Conservation (phyloP, 164 flowering plant genomes). For the Aristolochia contorta region DNA sequence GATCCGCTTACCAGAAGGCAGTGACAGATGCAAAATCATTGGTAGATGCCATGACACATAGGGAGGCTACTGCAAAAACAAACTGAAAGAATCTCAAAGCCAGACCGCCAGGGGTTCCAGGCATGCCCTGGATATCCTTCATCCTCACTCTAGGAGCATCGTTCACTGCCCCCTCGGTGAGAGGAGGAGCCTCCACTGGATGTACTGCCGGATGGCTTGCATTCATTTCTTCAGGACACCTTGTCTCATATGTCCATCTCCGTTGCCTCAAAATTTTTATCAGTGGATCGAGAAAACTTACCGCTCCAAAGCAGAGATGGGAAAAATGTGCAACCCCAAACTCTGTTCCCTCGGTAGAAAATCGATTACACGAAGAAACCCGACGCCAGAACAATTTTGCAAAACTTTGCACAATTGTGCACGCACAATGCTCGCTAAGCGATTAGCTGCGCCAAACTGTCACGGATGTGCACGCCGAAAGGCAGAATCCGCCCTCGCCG, state of each 20-base stretch:
- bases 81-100: constrained; percentile 50
- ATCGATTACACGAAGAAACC: too few relatives aligned
- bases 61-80: constrained; percentile 50
- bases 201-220: constrained; percentile 78
- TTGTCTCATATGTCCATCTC: neutral
- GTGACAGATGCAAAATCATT: constrained; percentile 76
- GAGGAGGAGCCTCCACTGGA: constrained; percentile 68
- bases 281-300: too few relatives aligned
- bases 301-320: too few relatives aligned
- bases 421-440: too few relatives aligned
- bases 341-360: too few relatives aligned
- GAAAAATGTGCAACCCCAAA: too few relatives aligned
- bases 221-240: constrained; percentile 29
- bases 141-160: constrained; percentile 48
- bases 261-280: too few relatives aligned
- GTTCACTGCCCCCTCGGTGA: constrained; percentile 23
- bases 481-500: too few relatives aligned
- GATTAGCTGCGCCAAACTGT: too few relatives aligned
- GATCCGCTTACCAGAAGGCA: constrained; percentile 52
- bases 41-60: constrained; percentile 68
- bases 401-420: too few relatives aligned
- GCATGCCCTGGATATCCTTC: constrained; percentile 87
- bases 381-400: too few relatives aligned
- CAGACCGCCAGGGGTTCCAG: constrained; percentile 69
- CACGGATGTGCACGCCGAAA: too few relatives aligned